phyloP scores from a whole-genome alignment of 78 protist species.

The Mastigamoeba balamuthi region DNA sequence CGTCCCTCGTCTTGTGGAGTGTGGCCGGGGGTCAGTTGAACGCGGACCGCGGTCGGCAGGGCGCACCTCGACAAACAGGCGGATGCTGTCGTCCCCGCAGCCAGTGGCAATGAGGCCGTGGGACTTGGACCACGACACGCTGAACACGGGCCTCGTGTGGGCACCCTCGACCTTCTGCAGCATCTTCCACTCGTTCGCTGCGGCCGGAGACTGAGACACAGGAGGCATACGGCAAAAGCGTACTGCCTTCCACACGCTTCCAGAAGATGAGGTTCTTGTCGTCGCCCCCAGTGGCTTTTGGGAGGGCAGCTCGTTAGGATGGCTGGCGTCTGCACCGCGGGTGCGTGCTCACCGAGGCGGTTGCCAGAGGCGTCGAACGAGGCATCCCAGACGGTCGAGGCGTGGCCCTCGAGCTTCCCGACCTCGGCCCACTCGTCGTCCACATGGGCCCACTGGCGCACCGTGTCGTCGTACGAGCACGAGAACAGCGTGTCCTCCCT shows the following conservation, averaged over 20 bases:
- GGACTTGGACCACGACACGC: constrained; percentile 44
- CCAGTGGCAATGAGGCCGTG: constrained; percentile 36
- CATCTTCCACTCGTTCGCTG: constrained; percentile 10
- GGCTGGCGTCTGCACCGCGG: constrained; percentile 1
- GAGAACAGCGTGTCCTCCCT: constrained; percentile 27
- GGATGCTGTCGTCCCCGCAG: constrained; percentile 58
- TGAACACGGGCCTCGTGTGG: constrained; percentile 52
- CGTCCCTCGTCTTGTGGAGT: background rate
- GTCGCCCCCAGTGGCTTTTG: background rate
- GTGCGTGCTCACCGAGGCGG: background rate
- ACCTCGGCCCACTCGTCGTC: constrained; percentile 82
- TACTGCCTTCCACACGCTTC: background rate
- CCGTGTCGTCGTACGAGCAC: constrained; percentile 80
- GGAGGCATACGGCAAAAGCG: background rate
- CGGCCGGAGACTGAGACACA: background rate
- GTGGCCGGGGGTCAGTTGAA: background rate
- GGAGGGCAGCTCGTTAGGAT: background rate
- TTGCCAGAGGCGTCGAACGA: constrained; percentile 56
- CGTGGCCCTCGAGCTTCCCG: constrained; percentile 69
- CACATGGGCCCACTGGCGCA: constrained; percentile 64
- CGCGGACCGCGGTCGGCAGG: background rate
- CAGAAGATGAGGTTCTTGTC: constrained; percentile 22
- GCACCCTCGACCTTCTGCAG: background rate
- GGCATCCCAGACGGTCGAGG: constrained; percentile 85
- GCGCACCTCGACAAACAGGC: constrained; percentile 8